These are phyloP conservation scores for Kodamaea lidongshanica DNA, from an alignment of 805 yeast species.

Conservation along the genomic window DNA sequence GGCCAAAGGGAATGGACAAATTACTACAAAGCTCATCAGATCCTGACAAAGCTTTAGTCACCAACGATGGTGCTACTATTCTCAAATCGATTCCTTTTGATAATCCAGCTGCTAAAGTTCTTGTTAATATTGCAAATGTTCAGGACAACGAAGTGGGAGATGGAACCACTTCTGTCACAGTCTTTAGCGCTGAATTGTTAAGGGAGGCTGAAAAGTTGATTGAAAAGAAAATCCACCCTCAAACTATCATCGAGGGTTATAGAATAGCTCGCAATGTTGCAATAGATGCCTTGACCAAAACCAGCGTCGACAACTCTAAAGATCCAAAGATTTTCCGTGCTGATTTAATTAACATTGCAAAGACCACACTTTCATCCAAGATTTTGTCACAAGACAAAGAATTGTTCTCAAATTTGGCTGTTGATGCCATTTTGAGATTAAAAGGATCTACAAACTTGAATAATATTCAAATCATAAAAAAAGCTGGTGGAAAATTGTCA, in stretches of 20 bases:
- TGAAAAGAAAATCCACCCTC: slow-evolving; percentile 93
- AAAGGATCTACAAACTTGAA: slow-evolving; percentile 84
- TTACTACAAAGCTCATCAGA: slow-evolving; percentile 81
- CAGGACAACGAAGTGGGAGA: slow-evolving; percentile 99
- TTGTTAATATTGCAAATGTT: slow-evolving; percentile 90
- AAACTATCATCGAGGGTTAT: slow-evolving; percentile 93
- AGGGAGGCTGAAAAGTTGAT: slow-evolving; percentile 92
- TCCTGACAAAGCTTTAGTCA: slow-evolving; percentile 64
- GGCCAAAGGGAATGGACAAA: slow-evolving; percentile 99
- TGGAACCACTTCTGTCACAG: slow-evolving; percentile 96
- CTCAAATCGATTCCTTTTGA: slow-evolving; percentile 89
- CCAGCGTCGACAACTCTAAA: slow-evolving; percentile 67
- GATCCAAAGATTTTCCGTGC: slow-evolving; percentile 56
- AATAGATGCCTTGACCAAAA: slow-evolving; percentile 63
- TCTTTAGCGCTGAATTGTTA: slow-evolving; percentile 81
- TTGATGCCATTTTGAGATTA: slow-evolving; percentile 84
- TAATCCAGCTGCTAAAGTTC: slow-evolving; percentile 94
- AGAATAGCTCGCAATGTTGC: slow-evolving; percentile 88
- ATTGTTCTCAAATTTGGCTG: slow-evolving; percentile 82
- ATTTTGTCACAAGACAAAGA: slow-evolving; percentile 93
- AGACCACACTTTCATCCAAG: slow-evolving; percentile 89
- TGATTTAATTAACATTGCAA: slow-evolving; percentile 83
- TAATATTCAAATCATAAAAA: slow-evolving; percentile 89
- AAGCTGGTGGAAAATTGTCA: slow-evolving; percentile 83
- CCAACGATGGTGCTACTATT: slow-evolving; percentile 98